Base-by-base conservation (phyloP, 352 stramenopile genomes). In the Pythium volutum region DNA sequence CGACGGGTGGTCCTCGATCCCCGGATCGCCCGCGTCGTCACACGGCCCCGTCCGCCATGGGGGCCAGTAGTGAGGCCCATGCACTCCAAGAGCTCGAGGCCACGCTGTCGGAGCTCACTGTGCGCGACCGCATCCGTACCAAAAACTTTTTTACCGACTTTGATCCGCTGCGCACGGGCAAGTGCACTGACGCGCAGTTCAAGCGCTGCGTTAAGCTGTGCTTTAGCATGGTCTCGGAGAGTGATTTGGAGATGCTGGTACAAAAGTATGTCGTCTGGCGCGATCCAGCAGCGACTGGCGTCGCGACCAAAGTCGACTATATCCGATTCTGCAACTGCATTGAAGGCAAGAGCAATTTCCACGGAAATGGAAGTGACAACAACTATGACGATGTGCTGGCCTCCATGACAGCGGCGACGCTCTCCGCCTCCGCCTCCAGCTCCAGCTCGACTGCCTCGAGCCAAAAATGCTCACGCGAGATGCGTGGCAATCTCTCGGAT, bases 91-190 rank as follows among this genome's bases (percentile, higher is more conserved):
- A 83, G 45, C 63, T 95, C 1, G 83, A 93, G 55, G 68, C 70
- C 0, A 61, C 70, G n/a, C 54, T 95, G 0, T 81, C 74, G 4
- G 77, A 88, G 15, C 66, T 91, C 33, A 75, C 76, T 0, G 45
- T 84, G 3, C 79, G 85, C 14, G 83, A 93, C 41, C 79, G 85
- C 18, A 95, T 95, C 60, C 83, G 85, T 10, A 82, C 79, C 9
- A 92, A 91, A 56, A 88, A 87, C 54, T 95, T 93, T 54, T 95
- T 95, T 46, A 88, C 70, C 5, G 85, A 95, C 51, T 95, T 93
- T 47, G 85, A 95, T 52, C 73, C 72, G 16, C 62, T 95, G 18
- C 81, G 83, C 9, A 88, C 76, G 0, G 83, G 83, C 6, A 93
- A 89, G 45, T 93, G 83, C 58, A 83, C 78, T 0, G 78, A 91